Conservation (phyloP, 305 asterid species). For the Fraxinus paxiana region DNA sequence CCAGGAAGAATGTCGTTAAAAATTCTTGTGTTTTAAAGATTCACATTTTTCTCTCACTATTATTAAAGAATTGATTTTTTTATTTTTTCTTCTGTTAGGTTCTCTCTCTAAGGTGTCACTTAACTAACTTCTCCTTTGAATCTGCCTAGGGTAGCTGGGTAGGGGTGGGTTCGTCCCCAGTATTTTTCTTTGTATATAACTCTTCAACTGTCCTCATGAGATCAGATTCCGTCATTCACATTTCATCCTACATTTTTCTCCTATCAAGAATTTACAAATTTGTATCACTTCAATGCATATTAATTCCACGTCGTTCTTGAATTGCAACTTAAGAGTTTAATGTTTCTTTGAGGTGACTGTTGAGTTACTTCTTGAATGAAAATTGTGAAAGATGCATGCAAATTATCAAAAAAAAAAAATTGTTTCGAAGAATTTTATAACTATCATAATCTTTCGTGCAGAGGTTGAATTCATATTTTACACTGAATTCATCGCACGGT, state of each 20-base stretch:
- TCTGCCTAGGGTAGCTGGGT: background rate
- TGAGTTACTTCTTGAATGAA: background rate
- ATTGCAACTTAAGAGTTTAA: background rate
- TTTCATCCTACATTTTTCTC: background rate
- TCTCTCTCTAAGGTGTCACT: slow-evolving; percentile 4
- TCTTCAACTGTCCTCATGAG: background rate
- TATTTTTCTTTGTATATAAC: background rate
- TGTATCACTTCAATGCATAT: background rate
- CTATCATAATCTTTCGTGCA: background rate
- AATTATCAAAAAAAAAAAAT: background rate
- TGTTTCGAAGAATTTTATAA: background rate
- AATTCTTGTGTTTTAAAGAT: background rate
- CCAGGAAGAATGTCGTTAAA: slow-evolving; percentile 21
- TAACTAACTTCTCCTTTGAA: background rate
- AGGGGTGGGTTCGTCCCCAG: background rate
- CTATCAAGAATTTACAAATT: background rate
- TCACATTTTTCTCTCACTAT: slow-evolving; percentile 9
- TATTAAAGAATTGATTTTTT: slow-evolving; percentile 13
- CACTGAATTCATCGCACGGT: background rate
- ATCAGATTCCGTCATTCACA: background rate
- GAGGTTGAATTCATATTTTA: background rate
- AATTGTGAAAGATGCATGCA: background rate
- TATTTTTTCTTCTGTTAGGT: slow-evolving; percentile 15
- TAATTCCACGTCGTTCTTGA: background rate
- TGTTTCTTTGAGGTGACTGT: background rate